A percentile compares a stretch with the other conserved stretches of the same genome.
phyloP scores from a whole-genome alignment of 306 rosid genomes.

The Quercus suber region DNA sequence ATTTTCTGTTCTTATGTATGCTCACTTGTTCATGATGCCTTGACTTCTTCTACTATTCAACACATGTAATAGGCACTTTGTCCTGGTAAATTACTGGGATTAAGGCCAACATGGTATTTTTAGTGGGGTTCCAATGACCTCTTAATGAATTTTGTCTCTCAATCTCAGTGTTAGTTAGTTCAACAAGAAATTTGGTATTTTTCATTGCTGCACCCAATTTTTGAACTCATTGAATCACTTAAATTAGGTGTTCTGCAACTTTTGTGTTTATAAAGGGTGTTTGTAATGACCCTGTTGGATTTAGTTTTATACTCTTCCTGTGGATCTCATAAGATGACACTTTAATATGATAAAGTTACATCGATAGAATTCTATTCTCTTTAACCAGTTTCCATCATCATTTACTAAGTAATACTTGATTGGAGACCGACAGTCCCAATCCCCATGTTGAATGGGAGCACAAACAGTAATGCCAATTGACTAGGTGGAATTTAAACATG shows the following conservation, averaged over 20 bases:
- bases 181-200: not conserved
- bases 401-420: too few species aligned
- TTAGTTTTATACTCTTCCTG: too few species aligned
- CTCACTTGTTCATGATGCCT: conserved; percentile 15
- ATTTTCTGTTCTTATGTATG: not conserved
- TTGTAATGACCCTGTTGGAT: too few species aligned
- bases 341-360: too few species aligned
- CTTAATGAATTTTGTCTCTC: not conserved
- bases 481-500: too few species aligned
- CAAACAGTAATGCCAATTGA: too few species aligned
- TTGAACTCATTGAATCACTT: not conserved
- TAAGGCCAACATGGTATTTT: conserved; percentile 6
- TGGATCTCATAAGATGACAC: too few species aligned
- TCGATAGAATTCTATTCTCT: too few species aligned
- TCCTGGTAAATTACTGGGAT: conserved; percentile 10
- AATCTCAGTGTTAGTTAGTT: not conserved
- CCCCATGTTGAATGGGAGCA: too few species aligned
- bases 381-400: too few species aligned
- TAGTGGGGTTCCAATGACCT: not conserved
- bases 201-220: not conserved
- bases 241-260: not conserved
- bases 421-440: too few species aligned
- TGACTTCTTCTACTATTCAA: not conserved
- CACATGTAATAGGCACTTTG: not conserved
- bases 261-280: too few species aligned